Conservation (phyloP, 306 rosid species). For the Leucaena leucocephala region DNA sequence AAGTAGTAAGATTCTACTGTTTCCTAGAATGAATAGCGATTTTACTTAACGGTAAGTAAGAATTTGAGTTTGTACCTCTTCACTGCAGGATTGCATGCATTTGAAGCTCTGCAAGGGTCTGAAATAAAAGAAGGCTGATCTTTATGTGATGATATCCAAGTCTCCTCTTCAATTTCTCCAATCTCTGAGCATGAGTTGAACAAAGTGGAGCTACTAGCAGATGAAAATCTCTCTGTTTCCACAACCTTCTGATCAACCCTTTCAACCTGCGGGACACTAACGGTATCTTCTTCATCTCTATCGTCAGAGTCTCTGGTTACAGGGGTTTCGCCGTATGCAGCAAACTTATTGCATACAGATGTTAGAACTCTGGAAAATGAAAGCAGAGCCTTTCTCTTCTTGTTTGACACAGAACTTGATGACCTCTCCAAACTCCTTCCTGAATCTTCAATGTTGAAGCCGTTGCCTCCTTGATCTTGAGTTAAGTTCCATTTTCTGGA, state of each 20-base stretch:
- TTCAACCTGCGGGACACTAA: slow-evolving; percentile 21
- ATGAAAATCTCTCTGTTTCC: slow-evolving; percentile 54
- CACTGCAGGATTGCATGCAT: slow-evolving; percentile 31
- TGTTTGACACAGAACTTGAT: slow-evolving; percentile 27
- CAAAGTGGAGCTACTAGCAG: slow-evolving; percentile 58
- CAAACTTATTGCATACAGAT: slow-evolving; percentile 52
- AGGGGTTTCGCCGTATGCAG: slow-evolving; percentile 29
- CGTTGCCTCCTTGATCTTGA: slow-evolving; percentile 5
- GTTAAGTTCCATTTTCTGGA: slow-evolving; percentile 38
- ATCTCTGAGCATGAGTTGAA: slow-evolving; percentile 61
- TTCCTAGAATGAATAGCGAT: neutral
- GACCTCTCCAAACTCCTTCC: slow-evolving; percentile 37
- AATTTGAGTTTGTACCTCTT: slow-evolving; percentile 55
- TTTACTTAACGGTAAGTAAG: neutral
- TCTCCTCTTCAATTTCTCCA: slow-evolving; percentile 48
- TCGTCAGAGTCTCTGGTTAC: slow-evolving; percentile 28
- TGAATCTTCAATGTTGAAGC: slow-evolving; percentile 38
- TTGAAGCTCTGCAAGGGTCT: slow-evolving; percentile 35
- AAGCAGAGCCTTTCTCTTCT: slow-evolving; percentile 39
- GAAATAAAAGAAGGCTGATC: slow-evolving; percentile 36
- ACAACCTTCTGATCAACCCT: slow-evolving; percentile 31
- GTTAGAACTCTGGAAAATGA: slow-evolving; percentile 48
- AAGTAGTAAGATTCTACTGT: neutral
- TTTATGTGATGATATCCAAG: slow-evolving; percentile 23
- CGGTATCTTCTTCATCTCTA: slow-evolving; percentile 32